These are phyloP conservation scores for Skeletonema tropicum DNA, from an alignment of 108 stramenopile genomes.

Conservation along the genomic window DNA sequence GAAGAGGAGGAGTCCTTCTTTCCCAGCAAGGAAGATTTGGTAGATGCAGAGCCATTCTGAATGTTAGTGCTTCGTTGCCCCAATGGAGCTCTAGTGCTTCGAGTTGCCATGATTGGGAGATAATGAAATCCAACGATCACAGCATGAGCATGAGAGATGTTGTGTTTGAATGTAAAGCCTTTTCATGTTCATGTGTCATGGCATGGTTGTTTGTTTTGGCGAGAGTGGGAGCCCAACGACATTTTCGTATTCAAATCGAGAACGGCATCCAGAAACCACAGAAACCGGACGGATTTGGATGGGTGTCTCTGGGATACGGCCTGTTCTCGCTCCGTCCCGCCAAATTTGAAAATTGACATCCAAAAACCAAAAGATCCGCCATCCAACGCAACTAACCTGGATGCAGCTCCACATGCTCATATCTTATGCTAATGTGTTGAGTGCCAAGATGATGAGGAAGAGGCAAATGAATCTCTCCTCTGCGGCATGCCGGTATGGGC, in stretches of 20 bases:
- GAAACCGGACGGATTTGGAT: not conserved
- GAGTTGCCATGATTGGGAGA: constrained; percentile 14
- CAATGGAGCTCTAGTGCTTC: constrained; percentile 26
- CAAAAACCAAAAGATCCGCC: no score
- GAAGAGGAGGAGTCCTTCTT: constrained; percentile 29
- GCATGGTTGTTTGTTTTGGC: not conserved
- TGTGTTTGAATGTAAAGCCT: not conserved
- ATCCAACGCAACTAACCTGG: no score
- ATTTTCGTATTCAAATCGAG: constrained; percentile 1
- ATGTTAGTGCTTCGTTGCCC: constrained; percentile 28
- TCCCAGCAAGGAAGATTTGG: constrained; percentile 9
- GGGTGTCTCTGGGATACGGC: not conserved
- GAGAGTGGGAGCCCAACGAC: not conserved
- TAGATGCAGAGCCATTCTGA: constrained; percentile 12
- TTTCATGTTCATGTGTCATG: not conserved
- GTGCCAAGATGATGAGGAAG: not conserved
- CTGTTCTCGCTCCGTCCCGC: not conserved
- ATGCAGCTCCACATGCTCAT: no score
- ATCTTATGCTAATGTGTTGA: no score
- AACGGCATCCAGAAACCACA: not conserved
- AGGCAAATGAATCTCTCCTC: not conserved
- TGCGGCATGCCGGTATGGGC: not conserved
- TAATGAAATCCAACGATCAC: not conserved
- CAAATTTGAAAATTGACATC: no score
- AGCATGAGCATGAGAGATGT: not conserved